Conservation (phyloP, 768 basidiomycete genomes). For the Collybiopsis confluens region DNA sequence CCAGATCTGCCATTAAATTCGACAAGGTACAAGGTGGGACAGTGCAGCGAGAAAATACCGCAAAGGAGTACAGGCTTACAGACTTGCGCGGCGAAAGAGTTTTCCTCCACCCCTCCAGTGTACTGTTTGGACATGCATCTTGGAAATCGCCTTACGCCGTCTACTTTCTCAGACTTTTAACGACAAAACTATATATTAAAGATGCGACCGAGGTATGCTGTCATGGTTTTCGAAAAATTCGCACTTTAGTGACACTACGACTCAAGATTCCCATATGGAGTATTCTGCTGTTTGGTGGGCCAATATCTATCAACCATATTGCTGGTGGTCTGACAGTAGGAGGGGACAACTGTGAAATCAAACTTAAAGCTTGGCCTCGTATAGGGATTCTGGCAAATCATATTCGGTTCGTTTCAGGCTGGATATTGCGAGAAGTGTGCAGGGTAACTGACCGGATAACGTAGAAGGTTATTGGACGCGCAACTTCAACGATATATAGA, state of each 20-base stretch:
- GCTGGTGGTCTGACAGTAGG: conserved; percentile 70
- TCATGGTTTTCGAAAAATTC: not conserved
- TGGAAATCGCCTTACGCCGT: conserved; percentile 80
- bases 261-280: conserved; percentile 82
- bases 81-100: conserved; percentile 63
- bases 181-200: conserved; percentile 79
- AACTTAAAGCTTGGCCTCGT: conserved; percentile 79
- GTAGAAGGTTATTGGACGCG: conserved; percentile 60
- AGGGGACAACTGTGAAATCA: conserved; percentile 48
- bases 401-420: conserved; percentile 50
- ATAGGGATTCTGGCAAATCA: conserved; percentile 90
- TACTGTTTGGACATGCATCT: conserved; percentile 65
- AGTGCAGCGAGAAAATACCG: conserved; percentile 78
- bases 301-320: conserved; percentile 74
- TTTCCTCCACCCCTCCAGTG: conserved; percentile 80
- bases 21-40: conserved; percentile 83
- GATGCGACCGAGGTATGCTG: conserved; percentile 80
- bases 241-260: not conserved
- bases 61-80: conserved; percentile 79
- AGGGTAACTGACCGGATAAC: not conserved
- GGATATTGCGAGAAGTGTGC: not conserved
- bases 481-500: conserved; percentile 59
- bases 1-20: conserved; percentile 71
- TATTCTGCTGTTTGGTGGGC: conserved; percentile 79
- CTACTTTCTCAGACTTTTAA: conserved; percentile 80